These are phyloP conservation scores for Aspergillaceae sp. DNA, from an alignment of 2,329 filamentous ascomycete genomes.

Conservation along the genomic window DNA sequence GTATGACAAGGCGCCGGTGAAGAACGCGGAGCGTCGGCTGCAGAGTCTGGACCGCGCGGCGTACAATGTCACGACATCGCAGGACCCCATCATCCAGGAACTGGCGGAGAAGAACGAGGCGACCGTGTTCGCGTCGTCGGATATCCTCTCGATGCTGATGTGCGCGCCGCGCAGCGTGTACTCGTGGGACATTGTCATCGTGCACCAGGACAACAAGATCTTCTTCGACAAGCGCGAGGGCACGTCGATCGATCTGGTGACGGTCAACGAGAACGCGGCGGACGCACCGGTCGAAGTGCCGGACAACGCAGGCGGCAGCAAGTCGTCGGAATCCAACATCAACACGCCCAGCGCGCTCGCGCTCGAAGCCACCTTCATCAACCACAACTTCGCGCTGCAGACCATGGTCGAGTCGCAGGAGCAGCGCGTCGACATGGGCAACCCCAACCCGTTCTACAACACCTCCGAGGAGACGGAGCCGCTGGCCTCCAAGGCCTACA, in stretches of 20 bases:
- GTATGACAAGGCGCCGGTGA: conserved; percentile 89
- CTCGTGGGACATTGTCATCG: conserved; percentile 95
- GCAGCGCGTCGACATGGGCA: conserved; percentile 70
- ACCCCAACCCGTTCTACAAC: conserved; percentile 98
- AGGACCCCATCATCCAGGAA: conserved; percentile 93
- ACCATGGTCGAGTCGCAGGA: conserved; percentile 75
- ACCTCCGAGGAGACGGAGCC: conserved; percentile 85
- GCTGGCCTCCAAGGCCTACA: conserved; percentile 93
- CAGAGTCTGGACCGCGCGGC: conserved; percentile 84
- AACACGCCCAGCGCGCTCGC: conserved; percentile 91
- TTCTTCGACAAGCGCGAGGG: conserved; percentile 98
- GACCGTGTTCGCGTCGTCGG: conserved; percentile 93
- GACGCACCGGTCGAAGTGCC: conserved; percentile 87
- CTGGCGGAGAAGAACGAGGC: conserved; percentile 92
- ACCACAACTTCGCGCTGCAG: conserved; percentile 98
- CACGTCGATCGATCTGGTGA: conserved; percentile 90
- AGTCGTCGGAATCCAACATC: conserved; percentile 50
- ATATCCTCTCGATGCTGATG: conserved; percentile 98
- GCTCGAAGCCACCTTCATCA: conserved; percentile 98
- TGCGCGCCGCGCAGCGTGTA: conserved; percentile 94
- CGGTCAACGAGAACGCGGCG: conserved; percentile 96
- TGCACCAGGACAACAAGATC: conserved; percentile 88
- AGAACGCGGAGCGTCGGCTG: conserved; percentile 79
- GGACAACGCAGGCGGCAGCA: conserved; percentile 60
- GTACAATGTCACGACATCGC: conserved; percentile 96